phyloP scores from a whole-genome alignment of 2,329 filamentous ascomycete genomes.

The Trichoderma sp. region DNA sequence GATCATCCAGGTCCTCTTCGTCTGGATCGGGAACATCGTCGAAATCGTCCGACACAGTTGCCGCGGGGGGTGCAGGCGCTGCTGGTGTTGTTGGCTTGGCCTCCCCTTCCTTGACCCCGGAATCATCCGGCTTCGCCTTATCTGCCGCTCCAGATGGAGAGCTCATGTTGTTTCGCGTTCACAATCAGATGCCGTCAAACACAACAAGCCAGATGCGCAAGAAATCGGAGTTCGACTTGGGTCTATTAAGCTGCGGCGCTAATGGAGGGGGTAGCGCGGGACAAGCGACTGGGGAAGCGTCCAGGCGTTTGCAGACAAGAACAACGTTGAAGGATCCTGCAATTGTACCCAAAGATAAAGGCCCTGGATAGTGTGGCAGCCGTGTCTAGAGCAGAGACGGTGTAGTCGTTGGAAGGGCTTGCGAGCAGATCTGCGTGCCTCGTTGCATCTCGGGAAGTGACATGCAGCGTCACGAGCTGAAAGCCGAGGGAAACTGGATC shows the following conservation, averaged over 20 bases:
- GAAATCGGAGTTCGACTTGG: conserved; percentile 10
- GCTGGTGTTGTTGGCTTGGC: conserved; percentile 19
- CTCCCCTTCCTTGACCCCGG: conserved; percentile 26
- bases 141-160: conserved; percentile 32
- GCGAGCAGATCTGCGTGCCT: background rate
- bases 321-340: background rate
- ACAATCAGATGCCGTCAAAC: conserved; percentile 10
- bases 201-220: conserved; percentile 30
- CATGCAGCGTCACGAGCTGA: conserved; percentile 13
- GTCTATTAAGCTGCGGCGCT: conserved; percentile 17
- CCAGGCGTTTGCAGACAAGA: background rate
- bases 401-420: background rate
- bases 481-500: conserved; percentile 10
- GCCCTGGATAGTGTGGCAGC: background rate
- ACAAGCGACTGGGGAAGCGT: background rate
- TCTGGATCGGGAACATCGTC: conserved; percentile 82
- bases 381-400: background rate
- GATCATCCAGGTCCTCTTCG: conserved; percentile 87
- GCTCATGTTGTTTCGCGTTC: conserved; percentile 34
- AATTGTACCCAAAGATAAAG: background rate
- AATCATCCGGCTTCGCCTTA: conserved; percentile 33
- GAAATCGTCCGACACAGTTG: conserved; percentile 34
- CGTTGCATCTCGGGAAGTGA: conserved; percentile 12
- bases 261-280: conserved; percentile 20
- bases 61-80: conserved; percentile 7